Evolutionary conservation across 2,329 filamentous ascomycete species (phyloP), one percentile per base, ranked within the genome.

Genomic region (Penicillium sp.): DNA sequence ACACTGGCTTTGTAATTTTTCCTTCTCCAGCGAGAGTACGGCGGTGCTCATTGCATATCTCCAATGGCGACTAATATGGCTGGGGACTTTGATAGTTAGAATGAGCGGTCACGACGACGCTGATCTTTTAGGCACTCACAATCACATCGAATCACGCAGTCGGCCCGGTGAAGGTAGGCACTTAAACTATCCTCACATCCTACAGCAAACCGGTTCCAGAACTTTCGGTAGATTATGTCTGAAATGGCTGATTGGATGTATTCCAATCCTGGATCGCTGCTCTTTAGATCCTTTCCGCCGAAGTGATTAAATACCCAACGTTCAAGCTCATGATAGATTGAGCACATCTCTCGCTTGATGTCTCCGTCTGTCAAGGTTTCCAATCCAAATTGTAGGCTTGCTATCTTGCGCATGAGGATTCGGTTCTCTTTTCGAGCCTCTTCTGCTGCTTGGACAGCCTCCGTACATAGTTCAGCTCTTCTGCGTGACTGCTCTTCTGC

Each of bases 41-140:
- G 47, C 58, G 1, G 22, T 56, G 30, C 57, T 59, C n/a, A 54
- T 60, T 1, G 58, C 54, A 33, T 35, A 53, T n/a, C 56, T 49
- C 62, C 61, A 64, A 12, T 57, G 46, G 1, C 45, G 49, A 22
- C 41, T 40, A 3, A 58, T 43, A 8, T 56, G 33, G 1, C 3
- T 34, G 1, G 52, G 50, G 5, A 41, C 61, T 64, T 14, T 1
- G 12, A 2, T 8, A 9, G 28, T 43, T 22, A 46, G 22, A 33
- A 27, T 6, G 14, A 2, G 1, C n/a, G 38, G 28, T 18, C 2
- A 22, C 4, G 34, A 25, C 16, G 2, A 10, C 18, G 10, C 11
- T 14, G 7, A 1, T 25, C 19, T 13, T 22, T n/a, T 9, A n/a
- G 2, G 7, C 5, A 39, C 51, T 41, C 44, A 58, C 53, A 55